Evolutionary conservation across 148 eudicot species (phyloP).

Genomic region (Selenicereus undatus): DNA sequence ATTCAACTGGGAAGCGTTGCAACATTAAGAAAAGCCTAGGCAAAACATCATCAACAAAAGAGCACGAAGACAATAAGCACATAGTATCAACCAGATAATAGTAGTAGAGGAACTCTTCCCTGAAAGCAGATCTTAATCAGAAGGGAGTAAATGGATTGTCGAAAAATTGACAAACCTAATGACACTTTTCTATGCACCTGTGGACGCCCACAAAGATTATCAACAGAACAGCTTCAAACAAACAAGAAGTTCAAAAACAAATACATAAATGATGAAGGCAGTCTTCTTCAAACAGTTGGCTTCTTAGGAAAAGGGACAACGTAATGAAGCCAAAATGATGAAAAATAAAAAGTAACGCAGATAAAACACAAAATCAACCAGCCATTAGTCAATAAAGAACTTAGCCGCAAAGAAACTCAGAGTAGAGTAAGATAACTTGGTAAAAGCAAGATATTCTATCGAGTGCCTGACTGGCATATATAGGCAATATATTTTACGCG

Average conservation of each 20-base stretch:
- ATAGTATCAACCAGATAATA: neutral
- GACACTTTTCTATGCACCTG: neutral
- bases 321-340: neutral
- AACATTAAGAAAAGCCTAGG: conserved; percentile 94
- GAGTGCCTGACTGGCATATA: no score
- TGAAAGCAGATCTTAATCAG: no score
- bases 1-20: conserved; percentile 92
- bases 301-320: neutral
- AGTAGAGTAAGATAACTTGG: neutral
- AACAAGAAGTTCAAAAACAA: neutral
- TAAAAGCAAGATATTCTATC: neutral
- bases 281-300: neutral
- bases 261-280: neutral
- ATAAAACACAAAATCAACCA: neutral
- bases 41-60: conserved; percentile 14
- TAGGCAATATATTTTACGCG: no score
- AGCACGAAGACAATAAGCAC: neutral
- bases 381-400: neutral
- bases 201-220: neutral
- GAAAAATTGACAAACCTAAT: no score
- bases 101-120: no score
- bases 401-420: neutral
- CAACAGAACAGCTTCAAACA: neutral
- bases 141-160: no score
- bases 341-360: neutral